These are phyloP conservation scores for Gracilariopsis chorda DNA, from an alignment of 23 red algal species.

Conservation along the genomic window DNA sequence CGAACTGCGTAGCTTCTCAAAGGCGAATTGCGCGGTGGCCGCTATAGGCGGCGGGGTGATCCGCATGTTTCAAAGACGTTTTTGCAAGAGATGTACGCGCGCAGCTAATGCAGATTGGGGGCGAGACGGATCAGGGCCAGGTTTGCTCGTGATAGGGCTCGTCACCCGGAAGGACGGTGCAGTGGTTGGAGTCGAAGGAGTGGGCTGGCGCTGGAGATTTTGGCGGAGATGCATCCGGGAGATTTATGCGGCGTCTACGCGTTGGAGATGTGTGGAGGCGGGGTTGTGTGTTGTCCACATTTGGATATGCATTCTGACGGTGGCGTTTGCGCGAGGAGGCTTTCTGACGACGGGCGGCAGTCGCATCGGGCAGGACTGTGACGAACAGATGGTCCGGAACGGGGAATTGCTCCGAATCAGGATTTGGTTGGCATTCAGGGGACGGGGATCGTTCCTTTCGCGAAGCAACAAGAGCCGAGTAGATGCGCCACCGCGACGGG, in stretches of 20 bases:
- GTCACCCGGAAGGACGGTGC: background rate
- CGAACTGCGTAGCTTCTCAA: conserved; percentile 36
- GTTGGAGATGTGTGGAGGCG: background rate
- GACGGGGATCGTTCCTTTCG: no score
- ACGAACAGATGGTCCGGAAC: no score
- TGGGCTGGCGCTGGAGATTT: background rate
- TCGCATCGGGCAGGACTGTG: no score
- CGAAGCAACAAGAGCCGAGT: no score
- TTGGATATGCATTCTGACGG: no score
- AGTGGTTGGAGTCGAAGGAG: background rate
- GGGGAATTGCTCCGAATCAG: no score
- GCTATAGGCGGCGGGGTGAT: background rate
- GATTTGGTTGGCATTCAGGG: no score
- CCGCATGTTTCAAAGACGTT: conserved; percentile 1
- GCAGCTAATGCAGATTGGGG: background rate
- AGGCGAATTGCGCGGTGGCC: background rate
- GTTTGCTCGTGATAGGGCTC: background rate
- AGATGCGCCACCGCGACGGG: no score
- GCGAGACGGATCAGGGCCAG: background rate
- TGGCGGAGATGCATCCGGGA: background rate
- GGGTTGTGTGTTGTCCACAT: background rate
- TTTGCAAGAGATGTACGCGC: background rate
- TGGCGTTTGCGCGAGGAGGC: no score
- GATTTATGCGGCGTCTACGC: background rate
- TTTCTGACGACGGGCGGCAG: no score